phyloP scores from a whole-genome alignment of 73 alveolate genomes.

The Tetrahymena borealis region DNA sequence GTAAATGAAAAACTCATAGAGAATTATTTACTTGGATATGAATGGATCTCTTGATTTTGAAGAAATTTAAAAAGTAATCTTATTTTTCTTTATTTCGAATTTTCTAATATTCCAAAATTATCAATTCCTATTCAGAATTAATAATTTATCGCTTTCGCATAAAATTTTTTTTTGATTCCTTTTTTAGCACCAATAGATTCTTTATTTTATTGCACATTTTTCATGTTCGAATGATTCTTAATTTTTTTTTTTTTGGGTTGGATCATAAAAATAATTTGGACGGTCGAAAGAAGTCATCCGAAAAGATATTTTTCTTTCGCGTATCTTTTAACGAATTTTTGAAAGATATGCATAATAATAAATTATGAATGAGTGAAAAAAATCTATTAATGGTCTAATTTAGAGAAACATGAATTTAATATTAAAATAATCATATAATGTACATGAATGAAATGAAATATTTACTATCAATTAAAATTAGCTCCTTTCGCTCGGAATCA shows the following conservation, averaged over 20 bases:
- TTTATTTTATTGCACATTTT: not conserved
- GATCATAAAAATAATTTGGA: too few species aligned
- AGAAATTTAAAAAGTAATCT: not conserved
- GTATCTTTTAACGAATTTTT: not conserved
- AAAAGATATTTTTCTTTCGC: not conserved
- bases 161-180: not conserved
- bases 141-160: too few species aligned
- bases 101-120: not conserved
- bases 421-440: too few species aligned
- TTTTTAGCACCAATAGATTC: not conserved
- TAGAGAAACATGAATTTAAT: too few species aligned
- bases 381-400: not conserved
- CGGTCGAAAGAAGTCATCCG: not conserved
- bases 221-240: not conserved
- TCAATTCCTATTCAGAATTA: too few species aligned
- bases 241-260: not conserved
- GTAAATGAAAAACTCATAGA: not conserved
- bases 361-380: not conserved
- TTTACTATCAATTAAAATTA: not conserved
- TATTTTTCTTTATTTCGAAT: not conserved
- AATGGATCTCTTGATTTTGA: not conserved
- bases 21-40: not conserved
- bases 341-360: not conserved
- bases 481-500: not conserved
- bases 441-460: not conserved